Evolutionary conservation across 768 basidiomycete genomes (phyloP), one percentile per base, ranked within the genome.

Genomic region (Terana coerulea): DNA sequence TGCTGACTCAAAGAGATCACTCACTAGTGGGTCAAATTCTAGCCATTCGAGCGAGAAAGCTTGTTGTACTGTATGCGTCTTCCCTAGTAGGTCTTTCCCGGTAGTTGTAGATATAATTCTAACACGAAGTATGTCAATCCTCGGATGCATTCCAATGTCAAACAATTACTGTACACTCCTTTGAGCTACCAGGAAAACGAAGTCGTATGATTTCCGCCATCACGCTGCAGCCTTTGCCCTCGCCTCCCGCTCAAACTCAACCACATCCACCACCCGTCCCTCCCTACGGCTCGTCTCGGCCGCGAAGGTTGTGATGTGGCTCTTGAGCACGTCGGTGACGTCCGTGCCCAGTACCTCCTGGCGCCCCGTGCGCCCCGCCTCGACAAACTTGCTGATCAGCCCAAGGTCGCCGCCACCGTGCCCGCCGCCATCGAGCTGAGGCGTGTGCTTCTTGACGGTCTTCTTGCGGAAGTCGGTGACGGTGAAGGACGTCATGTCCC

Each of bases 321-420:
- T 88, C 63, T 76, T 81, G 51, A 93, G 67, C 15, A 91, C 78
- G 47, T 91, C 88, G 7, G 72, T 70, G 0, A 88, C 72, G 57
- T 79, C 72, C 15, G 88, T 88, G 28, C 82, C 85, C 28, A 94
- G 74, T 25, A 77, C 51, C 2, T 74, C 70, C 69, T 93, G 91
- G 49, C 78, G 73, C 3, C 77, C 76, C 9, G 71, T 75, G 49
- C 76, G 74, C 40, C 93, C 89, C 0, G 90, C 92, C 55, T 86
- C 70, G 30, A 92, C 75, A 63, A 94, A 95, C 8, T 85, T 67
- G 28, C 75, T 64, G n/a, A 87, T 84, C 25, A 95, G 75, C 1
- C 90, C 89, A 6, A 76, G 43, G 62, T 95, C 92, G 2, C 91
- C 91, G 22, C 91, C 91, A 15, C 91, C 91, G 59, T 94, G 92